These are phyloP conservation scores for Barbatosphaeria neglecta DNA, from an alignment of 495 filamentous ascomycete genomes.

Conservation along the genomic window DNA sequence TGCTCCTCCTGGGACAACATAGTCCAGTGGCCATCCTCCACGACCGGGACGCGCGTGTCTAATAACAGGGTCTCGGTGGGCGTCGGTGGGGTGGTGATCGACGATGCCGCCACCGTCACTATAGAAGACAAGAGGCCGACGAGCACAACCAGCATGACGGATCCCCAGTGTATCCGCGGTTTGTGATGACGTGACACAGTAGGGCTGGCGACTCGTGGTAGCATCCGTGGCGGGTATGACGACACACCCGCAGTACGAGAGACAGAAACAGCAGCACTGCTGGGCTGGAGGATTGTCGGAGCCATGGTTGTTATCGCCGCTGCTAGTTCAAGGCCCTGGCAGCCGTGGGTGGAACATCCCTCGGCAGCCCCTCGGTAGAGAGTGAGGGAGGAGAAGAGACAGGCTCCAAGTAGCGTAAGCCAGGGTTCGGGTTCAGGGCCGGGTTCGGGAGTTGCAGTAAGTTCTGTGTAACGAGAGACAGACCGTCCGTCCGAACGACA, in stretches of 20 bases:
- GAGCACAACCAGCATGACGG: slow-evolving; percentile 20
- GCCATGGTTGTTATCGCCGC: slow-evolving; percentile 7
- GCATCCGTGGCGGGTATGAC: not conserved
- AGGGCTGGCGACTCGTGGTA: slow-evolving; percentile 4
- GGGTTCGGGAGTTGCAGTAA: no score
- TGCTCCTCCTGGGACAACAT: slow-evolving; percentile 24
- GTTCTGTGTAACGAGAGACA: no score
- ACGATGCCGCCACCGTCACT: slow-evolving; percentile 13
- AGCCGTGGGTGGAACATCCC: slow-evolving; percentile 13
- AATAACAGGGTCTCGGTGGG: slow-evolving; percentile 23
- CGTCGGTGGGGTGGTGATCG: slow-evolving; percentile 12
- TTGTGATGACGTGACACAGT: slow-evolving; percentile 13
- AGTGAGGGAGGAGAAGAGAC: not conserved
- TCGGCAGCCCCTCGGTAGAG: slow-evolving; percentile 1
- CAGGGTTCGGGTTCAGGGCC: no score
- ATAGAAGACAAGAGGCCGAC: slow-evolving; percentile 20
- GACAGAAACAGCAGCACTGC: no score
- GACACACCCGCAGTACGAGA: slow-evolving; percentile 5
- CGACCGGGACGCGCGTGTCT: slow-evolving; percentile 21
- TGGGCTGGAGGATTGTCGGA: not conserved
- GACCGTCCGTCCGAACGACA: no score
- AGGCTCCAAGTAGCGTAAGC: no score
- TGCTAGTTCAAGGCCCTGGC: slow-evolving; percentile 4
- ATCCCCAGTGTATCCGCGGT: slow-evolving; percentile 16
- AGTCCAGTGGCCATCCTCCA: slow-evolving; percentile 22